A percentile compares a stretch with the other conserved stretches of the same genome.
Conservation (phyloP, 495 filamentous ascomycete genomes). For the Astrothelium macrocarpum region DNA sequence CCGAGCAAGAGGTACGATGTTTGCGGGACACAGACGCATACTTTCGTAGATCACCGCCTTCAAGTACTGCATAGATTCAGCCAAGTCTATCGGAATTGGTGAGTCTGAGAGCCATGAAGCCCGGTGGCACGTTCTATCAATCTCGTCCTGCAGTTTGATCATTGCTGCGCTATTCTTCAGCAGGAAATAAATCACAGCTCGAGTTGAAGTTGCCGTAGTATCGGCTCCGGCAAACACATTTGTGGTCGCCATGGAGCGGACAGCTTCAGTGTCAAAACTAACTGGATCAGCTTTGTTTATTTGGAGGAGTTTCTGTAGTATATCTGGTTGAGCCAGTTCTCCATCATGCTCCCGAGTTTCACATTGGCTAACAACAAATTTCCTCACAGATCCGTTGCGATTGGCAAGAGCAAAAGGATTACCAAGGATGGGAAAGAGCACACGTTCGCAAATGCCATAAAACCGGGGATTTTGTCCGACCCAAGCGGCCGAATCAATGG, state of each 20-base stretch:
- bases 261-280: not conserved
- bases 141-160: constrained; percentile 1
- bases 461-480: not conserved
- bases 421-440: not conserved
- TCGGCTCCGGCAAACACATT: constrained; percentile 4
- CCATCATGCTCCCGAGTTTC: not conserved
- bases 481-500: not conserved
- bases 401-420: not conserved
- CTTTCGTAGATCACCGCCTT: constrained; percentile 42
- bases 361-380: not conserved
- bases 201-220: not conserved
- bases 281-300: not conserved
- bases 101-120: not conserved
- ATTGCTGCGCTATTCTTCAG: not conserved
- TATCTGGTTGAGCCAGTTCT: not conserved
- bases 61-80: constrained; percentile 41
- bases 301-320: not conserved
- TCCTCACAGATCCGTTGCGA: not conserved
- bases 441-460: not conserved
- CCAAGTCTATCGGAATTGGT: constrained; percentile 38
- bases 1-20: constrained; percentile 33
- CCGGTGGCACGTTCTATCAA: not conserved
- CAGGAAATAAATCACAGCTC: not conserved
- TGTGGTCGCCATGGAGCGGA: not conserved
- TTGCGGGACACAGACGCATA: constrained; percentile 34